Evolutionary conservation across 2,329 filamentous ascomycete species (phyloP).

Genomic region (Bipolaris cookei): DNA sequence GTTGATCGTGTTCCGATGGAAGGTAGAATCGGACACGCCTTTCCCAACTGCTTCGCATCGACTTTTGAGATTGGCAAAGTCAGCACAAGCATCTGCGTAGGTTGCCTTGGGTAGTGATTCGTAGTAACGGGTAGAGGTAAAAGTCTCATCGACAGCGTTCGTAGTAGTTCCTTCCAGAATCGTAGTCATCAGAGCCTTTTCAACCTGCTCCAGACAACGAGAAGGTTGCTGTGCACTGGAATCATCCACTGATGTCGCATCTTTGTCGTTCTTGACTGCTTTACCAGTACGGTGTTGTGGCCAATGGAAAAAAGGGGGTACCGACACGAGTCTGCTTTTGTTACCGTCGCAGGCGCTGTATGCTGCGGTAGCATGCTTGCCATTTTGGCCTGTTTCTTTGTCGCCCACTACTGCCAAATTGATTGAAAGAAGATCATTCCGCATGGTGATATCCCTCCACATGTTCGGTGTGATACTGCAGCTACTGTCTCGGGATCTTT

Average conservation of each 20-base stretch:
- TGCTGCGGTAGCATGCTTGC: neutral
- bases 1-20: slow-evolving; percentile 27
- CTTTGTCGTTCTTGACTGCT: neutral
- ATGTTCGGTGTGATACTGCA: slow-evolving; percentile 21
- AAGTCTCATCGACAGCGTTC: slow-evolving; percentile 26
- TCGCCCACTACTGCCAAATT: slow-evolving; percentile 22
- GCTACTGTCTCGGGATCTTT: slow-evolving; percentile 4
- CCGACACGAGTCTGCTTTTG: neutral
- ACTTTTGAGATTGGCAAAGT: slow-evolving; percentile 3
- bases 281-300: slow-evolving; percentile 8
- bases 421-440: slow-evolving; percentile 28
- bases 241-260: neutral
- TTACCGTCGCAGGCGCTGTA: neutral
- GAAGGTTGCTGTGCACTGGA: slow-evolving; percentile 11
- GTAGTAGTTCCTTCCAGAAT: slow-evolving; percentile 13
- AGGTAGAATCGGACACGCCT: neutral
- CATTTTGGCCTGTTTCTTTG: neutral
- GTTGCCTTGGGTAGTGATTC: slow-evolving; percentile 26
- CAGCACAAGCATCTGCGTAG: slow-evolving; percentile 8
- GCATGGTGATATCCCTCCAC: slow-evolving; percentile 31
- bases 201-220: slow-evolving; percentile 32
- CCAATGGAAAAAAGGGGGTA: slow-evolving; percentile 43
- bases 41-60: neutral
- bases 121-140: slow-evolving; percentile 38
- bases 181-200: slow-evolving; percentile 31